Evolutionary conservation across 2,329 filamentous ascomycete species (phyloP).

Genomic region (Stagonosporopsis cucurbitacearum): DNA sequence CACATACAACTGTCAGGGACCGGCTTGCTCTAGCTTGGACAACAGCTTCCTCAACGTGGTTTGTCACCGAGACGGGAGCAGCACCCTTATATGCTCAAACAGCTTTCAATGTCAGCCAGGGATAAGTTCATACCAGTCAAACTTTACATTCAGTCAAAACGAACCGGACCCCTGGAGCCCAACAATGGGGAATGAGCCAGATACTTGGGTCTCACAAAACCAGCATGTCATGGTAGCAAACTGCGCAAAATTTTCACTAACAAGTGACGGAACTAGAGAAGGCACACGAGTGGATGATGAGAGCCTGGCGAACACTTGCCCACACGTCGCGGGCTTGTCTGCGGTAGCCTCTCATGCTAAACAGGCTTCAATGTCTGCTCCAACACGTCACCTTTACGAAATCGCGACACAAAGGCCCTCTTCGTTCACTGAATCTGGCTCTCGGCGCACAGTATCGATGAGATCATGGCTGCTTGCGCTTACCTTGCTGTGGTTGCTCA

Average conservation of each 20-base stretch:
- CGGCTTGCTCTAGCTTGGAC: conserved; percentile 26
- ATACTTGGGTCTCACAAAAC: conserved; percentile 25
- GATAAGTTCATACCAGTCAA: conserved; percentile 26
- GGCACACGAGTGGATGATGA: conserved; percentile 24
- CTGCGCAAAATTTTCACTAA: conserved; percentile 27
- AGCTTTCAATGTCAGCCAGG: conserved; percentile 25
- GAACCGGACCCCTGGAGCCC: conserved; percentile 28
- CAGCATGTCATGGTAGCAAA: conserved; percentile 25
- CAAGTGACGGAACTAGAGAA: conserved; percentile 30
- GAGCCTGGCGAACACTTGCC: conserved; percentile 9
- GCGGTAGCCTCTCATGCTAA: neutral
- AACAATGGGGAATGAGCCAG: conserved; percentile 18
- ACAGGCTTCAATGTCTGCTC: neutral
- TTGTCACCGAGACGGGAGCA: conserved; percentile 26
- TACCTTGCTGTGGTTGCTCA: neutral
- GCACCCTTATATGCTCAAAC: conserved; percentile 28
- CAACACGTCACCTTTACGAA: neutral
- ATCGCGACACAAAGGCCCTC: neutral
- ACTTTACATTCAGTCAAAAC: conserved; percentile 35
- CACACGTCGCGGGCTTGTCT: neutral
- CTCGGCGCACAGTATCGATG: neutral
- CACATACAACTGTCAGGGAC: conserved; percentile 28
- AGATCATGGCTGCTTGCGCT: neutral
- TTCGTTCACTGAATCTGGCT: neutral
- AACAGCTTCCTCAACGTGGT: conserved; percentile 24